phyloP scores from a whole-genome alignment of 2,329 filamentous ascomycete genomes.

The Dactylonectria macrodidyma region DNA sequence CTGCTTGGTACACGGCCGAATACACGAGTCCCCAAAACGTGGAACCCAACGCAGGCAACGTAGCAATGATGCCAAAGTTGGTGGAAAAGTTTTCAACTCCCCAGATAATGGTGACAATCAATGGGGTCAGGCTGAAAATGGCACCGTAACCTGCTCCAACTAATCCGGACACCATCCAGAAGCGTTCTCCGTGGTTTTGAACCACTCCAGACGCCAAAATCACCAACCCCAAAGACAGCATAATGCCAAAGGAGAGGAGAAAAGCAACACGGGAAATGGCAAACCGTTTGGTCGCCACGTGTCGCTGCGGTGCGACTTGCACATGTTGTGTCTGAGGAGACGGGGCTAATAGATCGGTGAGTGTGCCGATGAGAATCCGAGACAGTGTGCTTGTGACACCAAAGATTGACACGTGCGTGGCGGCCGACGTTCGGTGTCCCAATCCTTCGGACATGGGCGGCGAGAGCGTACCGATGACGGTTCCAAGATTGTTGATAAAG shows the following conservation, averaged over 20 bases:
- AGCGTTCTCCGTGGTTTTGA: conserved; percentile 82
- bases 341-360: conserved; percentile 89
- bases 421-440: conserved; percentile 70
- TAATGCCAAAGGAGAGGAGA: conserved; percentile 80
- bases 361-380: conserved; percentile 87
- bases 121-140: conserved; percentile 89
- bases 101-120: conserved; percentile 98
- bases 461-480: conserved; percentile 89
- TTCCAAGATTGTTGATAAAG: conserved; percentile 97
- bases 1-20: conserved; percentile 82
- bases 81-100: conserved; percentile 98
- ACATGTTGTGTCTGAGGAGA: conserved; percentile 73
- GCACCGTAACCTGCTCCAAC: conserved; percentile 95
- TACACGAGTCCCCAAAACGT: conserved; percentile 95
- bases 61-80: conserved; percentile 96
- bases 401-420: conserved; percentile 94
- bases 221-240: conserved; percentile 83
- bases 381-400: conserved; percentile 92
- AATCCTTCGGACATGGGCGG: conserved; percentile 64
- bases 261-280: conserved; percentile 85
- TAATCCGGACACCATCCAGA: conserved; percentile 87
- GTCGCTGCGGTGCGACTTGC: conserved; percentile 56
- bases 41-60: conserved; percentile 89
- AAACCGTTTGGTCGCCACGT: conserved; percentile 58
- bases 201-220: conserved; percentile 82